Base-by-base conservation (phyloP, 495 filamentous ascomycete species). In the Penicillium tannophilum region DNA sequence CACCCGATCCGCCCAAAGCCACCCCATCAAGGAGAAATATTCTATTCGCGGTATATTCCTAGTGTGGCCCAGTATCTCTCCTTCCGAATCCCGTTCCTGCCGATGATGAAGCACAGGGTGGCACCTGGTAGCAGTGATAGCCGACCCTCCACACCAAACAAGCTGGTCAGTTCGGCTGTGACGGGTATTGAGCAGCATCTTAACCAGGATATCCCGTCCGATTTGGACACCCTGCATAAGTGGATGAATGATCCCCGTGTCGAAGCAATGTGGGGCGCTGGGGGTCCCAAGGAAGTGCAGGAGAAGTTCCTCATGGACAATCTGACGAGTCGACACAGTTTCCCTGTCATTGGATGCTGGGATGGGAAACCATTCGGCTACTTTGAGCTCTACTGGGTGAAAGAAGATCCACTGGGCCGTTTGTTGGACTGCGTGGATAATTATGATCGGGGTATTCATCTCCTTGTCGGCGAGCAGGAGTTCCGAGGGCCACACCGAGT, bases 311-410 rank as follows among this genome's bases (percentile, higher is more conserved):
- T 98, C 6, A 69, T 80, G 2, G 72, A 74, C 16, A 87, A 82
- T 16, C 71, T 98, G 42, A 80, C 79, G 11, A 83, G 77, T 30
- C 79, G 77, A 10, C 89, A 97, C 72, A 91, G 85, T 50, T 97
- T 97, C 75, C 95, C 94, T 0, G 90, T 87, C 2, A 93, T 98
- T 62, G 94, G 91, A 31, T 86, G 89, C 76, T 98, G 93, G 92
- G 91, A 96, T 61, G 93, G 91, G 3, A 89, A 93, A 57, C 94
- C 94, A 0, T 98, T 98, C 73, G 94, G 94, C 0, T 98, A 95
- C 64, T 96, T 98, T 67, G 95, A 98, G 77, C 83, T 98, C 41
- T 98, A 98, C 76, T 98, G 95, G 95, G 93, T 94, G 2, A 96
- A 96, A 63, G 94, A 98, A 69, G 95, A 98, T 67, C 73, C 74